phyloP scores from a whole-genome alignment of 805 yeast species.

The Yamadazyma laniorum region DNA sequence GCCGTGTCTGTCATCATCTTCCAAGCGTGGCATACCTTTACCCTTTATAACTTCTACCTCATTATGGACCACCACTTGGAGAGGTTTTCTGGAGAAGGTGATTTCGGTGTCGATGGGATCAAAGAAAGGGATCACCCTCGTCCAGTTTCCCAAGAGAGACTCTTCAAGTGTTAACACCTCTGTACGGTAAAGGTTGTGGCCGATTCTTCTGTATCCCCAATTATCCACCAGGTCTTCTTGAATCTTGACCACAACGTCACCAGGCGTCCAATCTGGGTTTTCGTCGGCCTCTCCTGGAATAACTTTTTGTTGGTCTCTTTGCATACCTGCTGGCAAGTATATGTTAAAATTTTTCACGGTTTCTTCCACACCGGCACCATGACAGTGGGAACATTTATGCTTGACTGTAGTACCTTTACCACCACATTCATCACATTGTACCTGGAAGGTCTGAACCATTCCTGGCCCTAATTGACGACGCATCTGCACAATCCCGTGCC shows the following conservation, averaged over 20 bases:
- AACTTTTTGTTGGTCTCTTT: constrained; percentile 55
- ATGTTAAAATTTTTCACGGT: constrained; percentile 57
- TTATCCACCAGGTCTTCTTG: constrained; percentile 55
- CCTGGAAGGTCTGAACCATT: constrained; percentile 82
- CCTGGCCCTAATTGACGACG: constrained; percentile 83
- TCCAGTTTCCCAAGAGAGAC: constrained; percentile 81
- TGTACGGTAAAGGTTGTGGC: constrained; percentile 70
- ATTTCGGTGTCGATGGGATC: constrained; percentile 55
- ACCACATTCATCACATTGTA: constrained; percentile 72
- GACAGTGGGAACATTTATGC: constrained; percentile 65
- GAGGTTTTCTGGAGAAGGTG: constrained; percentile 46
- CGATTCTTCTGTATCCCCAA: constrained; percentile 84
- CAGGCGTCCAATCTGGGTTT: constrained; percentile 78
- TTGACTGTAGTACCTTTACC: constrained; percentile 73
- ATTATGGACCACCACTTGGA: constrained; percentile 58
- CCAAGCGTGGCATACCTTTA: constrained; percentile 79
- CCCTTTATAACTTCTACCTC: constrained; percentile 70
- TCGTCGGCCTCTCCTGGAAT: constrained; percentile 80
- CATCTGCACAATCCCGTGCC: constrained; percentile 66
- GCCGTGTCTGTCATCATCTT: constrained; percentile 34
- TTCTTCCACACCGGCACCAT: constrained; percentile 64
- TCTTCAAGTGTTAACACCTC: constrained; percentile 74
- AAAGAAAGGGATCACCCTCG: constrained; percentile 60
- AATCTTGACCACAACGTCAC: constrained; percentile 68
- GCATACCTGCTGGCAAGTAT: constrained; percentile 67